These are phyloP conservation scores for Wallacemonas sp. DNA, from an alignment of 208 protist genomes.

Conservation along the genomic window DNA sequence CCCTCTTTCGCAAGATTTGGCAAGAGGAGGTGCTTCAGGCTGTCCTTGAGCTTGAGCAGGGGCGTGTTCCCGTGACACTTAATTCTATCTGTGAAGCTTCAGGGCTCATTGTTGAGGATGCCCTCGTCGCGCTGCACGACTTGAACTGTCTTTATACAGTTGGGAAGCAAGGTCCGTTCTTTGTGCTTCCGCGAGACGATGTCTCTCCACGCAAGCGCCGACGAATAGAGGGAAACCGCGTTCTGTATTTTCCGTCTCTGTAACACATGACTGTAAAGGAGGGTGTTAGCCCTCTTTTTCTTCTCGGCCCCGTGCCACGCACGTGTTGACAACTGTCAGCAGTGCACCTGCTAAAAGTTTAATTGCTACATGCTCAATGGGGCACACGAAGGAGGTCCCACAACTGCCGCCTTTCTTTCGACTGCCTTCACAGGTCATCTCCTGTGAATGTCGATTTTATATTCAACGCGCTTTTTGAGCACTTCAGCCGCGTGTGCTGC, in stretches of 20 bases:
- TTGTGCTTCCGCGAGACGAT: slow-evolving; percentile 19
- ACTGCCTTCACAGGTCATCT: neutral
- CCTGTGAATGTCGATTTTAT: too few relatives aligned
- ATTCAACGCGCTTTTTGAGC: too few relatives aligned
- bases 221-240: slow-evolving; percentile 18
- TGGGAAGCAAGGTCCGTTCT: slow-evolving; percentile 40
- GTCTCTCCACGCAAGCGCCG: neutral
- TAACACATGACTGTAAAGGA: neutral
- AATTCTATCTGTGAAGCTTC: slow-evolving; percentile 48
- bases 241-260: slow-evolving; percentile 14
- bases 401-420: neutral
- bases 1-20: slow-evolving; percentile 68
- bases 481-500: too few relatives aligned
- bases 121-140: slow-evolving; percentile 51
- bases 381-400: neutral
- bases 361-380: too few relatives aligned
- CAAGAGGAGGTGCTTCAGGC: slow-evolving; percentile 52
- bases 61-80: slow-evolving; percentile 37
- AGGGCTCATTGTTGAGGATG: slow-evolving; percentile 67
- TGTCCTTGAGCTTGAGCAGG: slow-evolving; percentile 37
- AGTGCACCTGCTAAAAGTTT: too few relatives aligned
- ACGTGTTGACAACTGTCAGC: neutral
- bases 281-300: slow-evolving; percentile 4
- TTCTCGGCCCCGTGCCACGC: neutral
- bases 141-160: slow-evolving; percentile 48